Base-by-base conservation (phyloP, 2,329 filamentous ascomycete species). In the Tetracladium maxilliforme region DNA sequence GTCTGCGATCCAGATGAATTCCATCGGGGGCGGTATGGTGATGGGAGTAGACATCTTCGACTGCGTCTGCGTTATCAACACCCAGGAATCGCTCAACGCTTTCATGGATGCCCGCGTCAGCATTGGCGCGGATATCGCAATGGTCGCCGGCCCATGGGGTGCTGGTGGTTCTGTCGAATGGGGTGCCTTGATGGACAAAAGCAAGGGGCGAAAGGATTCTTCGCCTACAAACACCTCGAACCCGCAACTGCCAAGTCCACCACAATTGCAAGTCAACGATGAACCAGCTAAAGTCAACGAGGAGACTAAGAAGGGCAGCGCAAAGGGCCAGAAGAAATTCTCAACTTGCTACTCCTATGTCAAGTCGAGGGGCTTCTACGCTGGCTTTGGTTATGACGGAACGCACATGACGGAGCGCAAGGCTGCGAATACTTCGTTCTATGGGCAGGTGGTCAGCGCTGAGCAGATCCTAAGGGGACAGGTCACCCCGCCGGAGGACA, bases 11-110 rank as follows among this genome's bases (percentile, higher is more conserved):
- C 68, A 93, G 56, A 64, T 93, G 23, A 87, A 95, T 45, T 93
- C 87, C 0, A 71, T 82, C 2, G 83, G 79, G 1, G 63, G 94
- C 17, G 87, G 84, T 18, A 94, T 95, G 43, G 67, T 93, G 26
- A 75, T 86, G 6, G 87, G 86, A 3, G 78, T 93, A 20, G 87
- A 95, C 45, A 84, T 94, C 16, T 95, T 94, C 57, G 87, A 95
- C 48, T 93, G 86, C 43, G 79, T 95, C 10, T 66, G 94, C 7
- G 79, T 94, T 18, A 86, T 94, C 44, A 94, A 92, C 54, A 84
- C 79, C 22, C 70, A 80, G 22, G 67, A 81, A 29, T 83, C 84
- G 6, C 57, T 95, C 23, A 79, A 93, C 36, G 71, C 79, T 1
- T 92, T 94, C 44, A 83, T 80, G 18, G 75, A 73, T 30, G 57